These are phyloP conservation scores for Exsudoporus floridanus DNA, from an alignment of 1,284 basidiomycete genomes.

Conservation along the genomic window DNA sequence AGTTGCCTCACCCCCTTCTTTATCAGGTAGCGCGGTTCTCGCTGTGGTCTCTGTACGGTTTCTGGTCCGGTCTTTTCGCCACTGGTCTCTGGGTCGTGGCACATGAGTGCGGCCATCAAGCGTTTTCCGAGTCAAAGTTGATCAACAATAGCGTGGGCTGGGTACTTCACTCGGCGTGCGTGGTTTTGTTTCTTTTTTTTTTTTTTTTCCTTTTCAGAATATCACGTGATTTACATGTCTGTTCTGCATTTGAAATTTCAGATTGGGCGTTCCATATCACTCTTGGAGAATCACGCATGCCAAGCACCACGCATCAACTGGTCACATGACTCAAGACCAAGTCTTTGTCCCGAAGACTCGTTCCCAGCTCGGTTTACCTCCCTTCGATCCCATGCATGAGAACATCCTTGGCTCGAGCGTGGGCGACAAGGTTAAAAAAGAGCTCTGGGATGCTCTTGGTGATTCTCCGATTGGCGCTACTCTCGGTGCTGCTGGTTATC, in stretches of 20 bases:
- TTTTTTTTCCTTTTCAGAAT: constrained; percentile 2
- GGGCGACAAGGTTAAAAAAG: constrained; percentile 69
- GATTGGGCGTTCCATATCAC: constrained; percentile 95
- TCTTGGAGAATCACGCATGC: constrained; percentile 97
- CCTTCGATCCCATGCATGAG: constrained; percentile 67
- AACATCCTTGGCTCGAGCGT: constrained; percentile 70
- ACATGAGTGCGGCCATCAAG: constrained; percentile 93
- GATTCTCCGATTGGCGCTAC: constrained; percentile 89
- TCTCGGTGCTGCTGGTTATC: constrained; percentile 63
- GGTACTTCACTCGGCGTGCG: constrained; percentile 88
- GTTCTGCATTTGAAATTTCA: constrained; percentile 40
- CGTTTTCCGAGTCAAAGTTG: constrained; percentile 92
- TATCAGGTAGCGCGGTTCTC: constrained; percentile 66
- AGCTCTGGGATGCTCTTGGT: constrained; percentile 85
- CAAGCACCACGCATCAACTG: constrained; percentile 95
- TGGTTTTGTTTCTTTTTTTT: constrained; percentile 18
- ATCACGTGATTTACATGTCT: constrained; percentile 26
- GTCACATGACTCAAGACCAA: constrained; percentile 94
- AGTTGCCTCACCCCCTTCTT: constrained; percentile 62
- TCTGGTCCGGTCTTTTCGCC: constrained; percentile 83
- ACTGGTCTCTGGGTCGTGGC: constrained; percentile 96
- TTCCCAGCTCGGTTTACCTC: constrained; percentile 63
- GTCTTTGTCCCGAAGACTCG: constrained; percentile 95
- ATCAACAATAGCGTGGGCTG: constrained; percentile 96
- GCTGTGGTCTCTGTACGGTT: constrained; percentile 82